Percentiles rank a stretch among this genome's conserved stretches.
Conservation (phyloP, 495 filamentous ascomycete species). For the Peziza echinospora region DNA sequence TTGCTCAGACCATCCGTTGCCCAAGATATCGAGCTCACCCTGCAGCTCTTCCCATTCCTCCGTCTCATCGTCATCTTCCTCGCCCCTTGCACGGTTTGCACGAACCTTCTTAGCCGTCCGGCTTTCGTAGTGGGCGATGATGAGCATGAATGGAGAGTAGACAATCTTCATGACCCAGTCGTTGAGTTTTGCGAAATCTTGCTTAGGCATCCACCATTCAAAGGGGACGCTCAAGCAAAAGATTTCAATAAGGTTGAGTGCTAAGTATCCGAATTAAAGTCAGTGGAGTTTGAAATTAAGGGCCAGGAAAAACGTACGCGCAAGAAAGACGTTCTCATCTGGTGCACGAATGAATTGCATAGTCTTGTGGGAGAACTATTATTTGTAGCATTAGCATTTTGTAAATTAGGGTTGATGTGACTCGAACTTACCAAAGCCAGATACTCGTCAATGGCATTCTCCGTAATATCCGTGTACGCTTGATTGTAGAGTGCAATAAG, state of each 20-base stretch:
- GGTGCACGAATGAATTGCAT: constrained; percentile 91
- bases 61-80: constrained; percentile 69
- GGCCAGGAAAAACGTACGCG: constrained; percentile 27
- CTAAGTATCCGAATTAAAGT: too few relatives aligned
- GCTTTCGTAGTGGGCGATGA: constrained; percentile 58
- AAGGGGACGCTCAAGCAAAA: constrained; percentile 57
- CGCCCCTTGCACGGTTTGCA: constrained; percentile 51
- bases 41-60: constrained; percentile 87
- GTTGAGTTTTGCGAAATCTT: constrained; percentile 54
- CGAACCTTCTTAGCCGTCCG: constrained; percentile 43
- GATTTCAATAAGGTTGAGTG: constrained; percentile 85
- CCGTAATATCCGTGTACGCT: constrained; percentile 88
- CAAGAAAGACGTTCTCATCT: constrained; percentile 94
- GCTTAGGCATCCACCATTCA: constrained; percentile 77
- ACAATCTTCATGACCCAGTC: constrained; percentile 67
- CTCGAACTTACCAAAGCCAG: constrained; percentile 40
- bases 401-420: background rate
- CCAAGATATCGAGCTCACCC: constrained; percentile 49
- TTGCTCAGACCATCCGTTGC: constrained; percentile 56
- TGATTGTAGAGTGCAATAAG: constrained; percentile 92
- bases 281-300: too few relatives aligned
- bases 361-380: constrained; percentile 56
- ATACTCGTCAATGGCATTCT: constrained; percentile 85
- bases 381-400: constrained; percentile 8
- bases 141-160: constrained; percentile 63